These are phyloP conservation scores for Chlorophyllum brunneum DNA, from an alignment of 768 basidiomycete genomes.

Conservation along the genomic window DNA sequence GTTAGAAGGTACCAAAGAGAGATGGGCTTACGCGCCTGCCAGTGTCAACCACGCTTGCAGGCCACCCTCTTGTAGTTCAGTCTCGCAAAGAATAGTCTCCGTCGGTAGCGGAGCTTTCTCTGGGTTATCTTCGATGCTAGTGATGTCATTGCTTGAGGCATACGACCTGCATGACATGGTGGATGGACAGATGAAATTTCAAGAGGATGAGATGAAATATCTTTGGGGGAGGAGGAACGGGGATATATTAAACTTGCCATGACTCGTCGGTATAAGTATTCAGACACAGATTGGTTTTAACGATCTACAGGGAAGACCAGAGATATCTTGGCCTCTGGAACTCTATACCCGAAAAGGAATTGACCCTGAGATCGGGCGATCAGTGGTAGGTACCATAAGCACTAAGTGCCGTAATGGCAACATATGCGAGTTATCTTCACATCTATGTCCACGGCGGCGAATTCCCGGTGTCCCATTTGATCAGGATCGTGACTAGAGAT, in stretches of 20 bases:
- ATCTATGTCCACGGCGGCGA: too few species aligned
- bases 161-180: background rate
- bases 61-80: slow-evolving; percentile 29
- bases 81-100: background rate
- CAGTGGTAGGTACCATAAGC: too few species aligned
- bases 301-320: background rate
- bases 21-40: slow-evolving; percentile 33
- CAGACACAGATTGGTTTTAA: background rate
- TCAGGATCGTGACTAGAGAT: too few species aligned
- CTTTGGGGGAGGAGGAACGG: background rate
- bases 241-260: background rate
- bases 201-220: too few species aligned
- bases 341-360: background rate
- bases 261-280: background rate
- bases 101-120: background rate
- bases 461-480: too few species aligned
- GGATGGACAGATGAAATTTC: too few species aligned
- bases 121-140: background rate
- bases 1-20: background rate
- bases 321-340: background rate
- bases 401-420: too few species aligned
- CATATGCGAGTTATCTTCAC: too few species aligned
- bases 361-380: too few species aligned
- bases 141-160: slow-evolving; percentile 1
- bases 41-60: slow-evolving; percentile 38